These are phyloP conservation scores for Leishmania aethiopica DNA, from an alignment of 208 protist species.

Conservation along the genomic window DNA sequence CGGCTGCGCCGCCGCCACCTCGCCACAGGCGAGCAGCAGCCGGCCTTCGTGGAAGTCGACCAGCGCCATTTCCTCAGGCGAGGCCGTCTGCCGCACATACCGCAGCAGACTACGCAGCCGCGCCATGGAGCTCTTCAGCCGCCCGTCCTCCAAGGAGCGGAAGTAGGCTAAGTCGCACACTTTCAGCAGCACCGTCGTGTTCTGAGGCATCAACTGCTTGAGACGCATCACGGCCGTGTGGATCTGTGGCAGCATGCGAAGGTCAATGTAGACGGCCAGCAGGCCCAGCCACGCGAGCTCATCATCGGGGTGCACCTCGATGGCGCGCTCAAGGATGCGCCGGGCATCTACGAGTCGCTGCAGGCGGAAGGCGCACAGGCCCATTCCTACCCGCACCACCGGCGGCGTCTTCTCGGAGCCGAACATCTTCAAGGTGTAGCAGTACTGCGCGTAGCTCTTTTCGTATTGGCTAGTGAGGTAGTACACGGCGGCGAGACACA, in stretches of 20 bases:
- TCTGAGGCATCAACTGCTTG: constrained; percentile 58
- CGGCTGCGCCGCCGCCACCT: constrained; percentile 51
- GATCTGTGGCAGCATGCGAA: constrained; percentile 59
- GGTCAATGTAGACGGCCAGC: constrained; percentile 75
- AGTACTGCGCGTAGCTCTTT: constrained; percentile 74
- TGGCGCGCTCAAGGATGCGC: constrained; percentile 65
- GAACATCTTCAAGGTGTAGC: constrained; percentile 62
- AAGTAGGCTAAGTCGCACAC: constrained; percentile 88
- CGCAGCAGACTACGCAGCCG: constrained; percentile 58
- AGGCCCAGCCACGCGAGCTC: constrained; percentile 76
- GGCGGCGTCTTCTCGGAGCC: constrained; percentile 60
- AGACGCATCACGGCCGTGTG: constrained; percentile 59
- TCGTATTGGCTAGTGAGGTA: constrained; percentile 71
- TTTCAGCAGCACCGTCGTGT: constrained; percentile 76
- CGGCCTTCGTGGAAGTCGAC: constrained; percentile 86
- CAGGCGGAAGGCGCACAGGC: constrained; percentile 79
- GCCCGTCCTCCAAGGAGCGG: constrained; percentile 34
- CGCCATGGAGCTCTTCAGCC: constrained; percentile 35
- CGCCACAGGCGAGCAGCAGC: constrained; percentile 56
- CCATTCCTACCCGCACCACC: constrained; percentile 85
- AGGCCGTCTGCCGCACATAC: constrained; percentile 50
- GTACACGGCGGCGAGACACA: constrained; percentile 74
- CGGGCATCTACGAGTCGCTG: constrained; percentile 46
- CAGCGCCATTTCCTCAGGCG: constrained; percentile 58
- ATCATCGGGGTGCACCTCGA: constrained; percentile 68